Conservation (phyloP, 768 basidiomycete species). For the Mycena floridula region DNA sequence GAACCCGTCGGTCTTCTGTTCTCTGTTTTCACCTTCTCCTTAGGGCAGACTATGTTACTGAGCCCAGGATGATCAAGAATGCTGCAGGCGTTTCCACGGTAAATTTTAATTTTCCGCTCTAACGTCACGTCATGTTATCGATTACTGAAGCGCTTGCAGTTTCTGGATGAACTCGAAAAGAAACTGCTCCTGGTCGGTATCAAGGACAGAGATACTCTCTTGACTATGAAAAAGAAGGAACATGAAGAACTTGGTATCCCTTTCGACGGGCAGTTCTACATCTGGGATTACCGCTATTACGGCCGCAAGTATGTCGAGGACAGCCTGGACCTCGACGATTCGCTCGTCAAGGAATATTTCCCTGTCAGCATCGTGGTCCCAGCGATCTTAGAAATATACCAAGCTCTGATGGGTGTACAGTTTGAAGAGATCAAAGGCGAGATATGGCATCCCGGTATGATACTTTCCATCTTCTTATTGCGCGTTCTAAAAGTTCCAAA, state of each 20-base stretch:
- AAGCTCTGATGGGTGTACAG: slow-evolving; percentile 70
- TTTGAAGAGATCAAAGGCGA: slow-evolving; percentile 59
- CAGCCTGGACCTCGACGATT: slow-evolving; percentile 66
- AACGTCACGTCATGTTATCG: not conserved
- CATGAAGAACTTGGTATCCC: slow-evolving; percentile 51
- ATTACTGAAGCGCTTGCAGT: slow-evolving; percentile 36
- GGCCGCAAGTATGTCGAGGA: slow-evolving; percentile 63
- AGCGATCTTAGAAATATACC: slow-evolving; percentile 77
- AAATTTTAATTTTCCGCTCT: too few species aligned
- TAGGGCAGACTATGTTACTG: slow-evolving; percentile 77
- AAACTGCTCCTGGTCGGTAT: slow-evolving; percentile 69
- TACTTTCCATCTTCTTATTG: too few species aligned
- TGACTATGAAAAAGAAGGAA: slow-evolving; percentile 73
- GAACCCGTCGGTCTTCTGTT: not conserved
- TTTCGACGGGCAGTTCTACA: slow-evolving; percentile 68
- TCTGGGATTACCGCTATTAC: slow-evolving; percentile 84
- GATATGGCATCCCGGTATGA: slow-evolving; percentile 83
- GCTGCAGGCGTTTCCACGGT: slow-evolving; percentile 56
- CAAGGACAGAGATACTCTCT: slow-evolving; percentile 60
- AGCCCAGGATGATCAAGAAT: slow-evolving; percentile 81
- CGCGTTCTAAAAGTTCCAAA: too few species aligned
- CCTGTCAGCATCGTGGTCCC: slow-evolving; percentile 81
- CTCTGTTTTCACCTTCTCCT: not conserved
- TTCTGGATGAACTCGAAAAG: slow-evolving; percentile 68
- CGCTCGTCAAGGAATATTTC: slow-evolving; percentile 84